A percentile compares a stretch with the other conserved stretches of the same genome.
Evolutionary conservation across 1,284 basidiomycete species (phyloP).

Genomic region (Malassezia restricta): DNA sequence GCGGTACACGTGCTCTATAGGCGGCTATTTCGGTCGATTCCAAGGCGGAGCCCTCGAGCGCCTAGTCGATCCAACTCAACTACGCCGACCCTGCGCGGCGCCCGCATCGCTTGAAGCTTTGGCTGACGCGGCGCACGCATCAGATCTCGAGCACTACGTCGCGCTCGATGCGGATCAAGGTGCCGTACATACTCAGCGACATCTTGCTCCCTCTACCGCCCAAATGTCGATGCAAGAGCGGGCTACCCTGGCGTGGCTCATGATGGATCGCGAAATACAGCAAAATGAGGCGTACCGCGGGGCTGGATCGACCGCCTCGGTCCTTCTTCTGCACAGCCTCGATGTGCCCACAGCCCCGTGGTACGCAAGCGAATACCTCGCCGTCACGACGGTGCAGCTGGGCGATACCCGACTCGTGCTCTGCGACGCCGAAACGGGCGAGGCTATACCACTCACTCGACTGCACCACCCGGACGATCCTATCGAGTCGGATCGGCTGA

Average conservation of each 20-base stretch:
- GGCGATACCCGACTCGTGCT: slow-evolving; percentile 72
- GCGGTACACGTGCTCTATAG: slow-evolving; percentile 34
- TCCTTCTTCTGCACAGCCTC: slow-evolving; percentile 75
- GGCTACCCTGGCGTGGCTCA: slow-evolving; percentile 39
- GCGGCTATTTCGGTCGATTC: slow-evolving; percentile 42
- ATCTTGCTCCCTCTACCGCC: slow-evolving; percentile 25
- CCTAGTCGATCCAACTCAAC: slow-evolving; percentile 30
- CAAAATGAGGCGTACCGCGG: slow-evolving; percentile 23
- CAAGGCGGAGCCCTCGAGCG: slow-evolving; percentile 31
- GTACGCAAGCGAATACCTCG: slow-evolving; percentile 42
- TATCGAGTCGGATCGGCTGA: slow-evolving; percentile 68
- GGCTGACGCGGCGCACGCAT: neutral
- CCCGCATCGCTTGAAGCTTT: slow-evolving; percentile 5
- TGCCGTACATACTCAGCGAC: slow-evolving; percentile 16
- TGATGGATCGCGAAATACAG: slow-evolving; percentile 38
- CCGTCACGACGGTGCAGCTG: slow-evolving; percentile 70
- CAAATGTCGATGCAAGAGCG: slow-evolving; percentile 36
- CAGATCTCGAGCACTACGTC: neutral
- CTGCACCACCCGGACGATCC: slow-evolving; percentile 78
- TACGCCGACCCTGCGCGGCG: neutral
- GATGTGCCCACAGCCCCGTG: slow-evolving; percentile 54
- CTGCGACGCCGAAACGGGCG: slow-evolving; percentile 61
- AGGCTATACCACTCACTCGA: slow-evolving; percentile 57
- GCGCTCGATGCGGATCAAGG: neutral
- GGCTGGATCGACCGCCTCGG: slow-evolving; percentile 74